Conservation (phyloP, 345 rosid species). For the Hypericum perforatum region DNA sequence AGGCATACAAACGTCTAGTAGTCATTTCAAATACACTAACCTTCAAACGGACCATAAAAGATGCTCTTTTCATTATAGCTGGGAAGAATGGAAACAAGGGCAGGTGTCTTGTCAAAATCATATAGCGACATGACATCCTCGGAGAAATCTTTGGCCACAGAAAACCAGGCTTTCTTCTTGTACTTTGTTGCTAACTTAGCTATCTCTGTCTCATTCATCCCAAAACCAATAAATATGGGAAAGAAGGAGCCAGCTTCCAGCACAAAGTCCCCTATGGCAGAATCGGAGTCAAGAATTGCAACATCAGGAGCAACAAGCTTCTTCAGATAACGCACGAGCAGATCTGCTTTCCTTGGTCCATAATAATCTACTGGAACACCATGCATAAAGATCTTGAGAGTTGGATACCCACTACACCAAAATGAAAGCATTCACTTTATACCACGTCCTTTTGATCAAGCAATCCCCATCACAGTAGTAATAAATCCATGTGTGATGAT, state of each 20-base stretch:
- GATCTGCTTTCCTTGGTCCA: constrained; percentile 83
- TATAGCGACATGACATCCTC: constrained; percentile 58
- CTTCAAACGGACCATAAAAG: constrained; percentile 94
- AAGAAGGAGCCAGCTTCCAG: constrained; percentile 62
- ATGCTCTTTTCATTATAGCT: constrained; percentile 45
- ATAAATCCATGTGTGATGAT: background rate
- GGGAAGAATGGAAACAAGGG: constrained; percentile 59
- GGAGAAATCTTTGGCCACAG: constrained; percentile 67
- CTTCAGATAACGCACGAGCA: constrained; percentile 70
- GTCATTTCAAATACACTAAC: constrained; percentile 24
- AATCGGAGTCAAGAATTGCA: constrained; percentile 56
- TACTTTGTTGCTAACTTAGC: constrained; percentile 49
- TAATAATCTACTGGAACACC: constrained; percentile 75
- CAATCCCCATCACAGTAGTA: background rate
- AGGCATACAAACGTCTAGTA: no score
- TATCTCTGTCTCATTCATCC: constrained; percentile 45
- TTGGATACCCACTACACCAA: constrained; percentile 65
- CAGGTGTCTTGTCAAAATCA: constrained; percentile 80
- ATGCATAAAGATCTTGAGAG: constrained; percentile 69
- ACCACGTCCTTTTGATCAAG: no score
- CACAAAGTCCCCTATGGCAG: constrained; percentile 52
- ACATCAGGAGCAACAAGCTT: constrained; percentile 93
- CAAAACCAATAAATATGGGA: constrained; percentile 76
- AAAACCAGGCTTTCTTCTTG: constrained; percentile 94
- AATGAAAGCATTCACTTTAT: background rate